Base-by-base conservation (phyloP, 2,329 filamentous ascomycete genomes). In the Colletotrichum sp. region DNA sequence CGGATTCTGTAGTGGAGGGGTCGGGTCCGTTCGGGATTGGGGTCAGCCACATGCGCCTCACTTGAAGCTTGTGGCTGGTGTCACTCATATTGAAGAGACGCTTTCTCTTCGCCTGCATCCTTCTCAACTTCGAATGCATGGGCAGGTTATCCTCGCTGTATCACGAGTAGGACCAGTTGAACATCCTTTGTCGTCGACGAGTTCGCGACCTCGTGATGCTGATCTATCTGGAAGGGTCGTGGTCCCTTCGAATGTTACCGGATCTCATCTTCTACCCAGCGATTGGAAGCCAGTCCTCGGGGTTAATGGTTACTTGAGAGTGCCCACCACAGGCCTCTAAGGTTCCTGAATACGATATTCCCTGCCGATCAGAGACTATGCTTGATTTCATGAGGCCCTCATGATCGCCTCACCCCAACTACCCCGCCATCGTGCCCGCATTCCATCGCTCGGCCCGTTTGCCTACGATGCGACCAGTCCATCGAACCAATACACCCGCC, bases 231-330 rank as follows among this genome's bases (percentile, higher is more conserved):
- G n/a, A 49, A 49, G 11, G 39, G 36, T 1, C 34, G 6, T 15
- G 0, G 39, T 44, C 8, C n/a, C 2, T 7, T 13, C n/a, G 19
- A 22, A 49, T 49, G 44, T 12, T 49, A 0, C 2, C n/a, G 0
- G n/a, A 7, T 1, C 0, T 49, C 11, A 49, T 49, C 1, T 22
- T 49, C 19, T 0, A 52, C 44, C 2, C 44, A 52, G 44, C 44
- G 2, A 3, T 22, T 8, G 2, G 1, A 52, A 6, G n/a, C 44
- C 44, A 22, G n/a, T 52, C 0, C 11, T 52, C 44, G 2, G n/a
- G n/a, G 5, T 1, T 3, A 1, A 22, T 49, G 0, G 0, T 11
- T 1, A 0, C 44, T 52, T 22, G 44, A 52, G 11, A 52, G 36
- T 22, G 44, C 44, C 0, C 4, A 22, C 11, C 4, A 52, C 44